A percentile compares a stretch with the other conserved stretches of the same genome.
phyloP scores from a whole-genome alignment of 768 basidiomycete species.

The Leccinum uliginosum region DNA sequence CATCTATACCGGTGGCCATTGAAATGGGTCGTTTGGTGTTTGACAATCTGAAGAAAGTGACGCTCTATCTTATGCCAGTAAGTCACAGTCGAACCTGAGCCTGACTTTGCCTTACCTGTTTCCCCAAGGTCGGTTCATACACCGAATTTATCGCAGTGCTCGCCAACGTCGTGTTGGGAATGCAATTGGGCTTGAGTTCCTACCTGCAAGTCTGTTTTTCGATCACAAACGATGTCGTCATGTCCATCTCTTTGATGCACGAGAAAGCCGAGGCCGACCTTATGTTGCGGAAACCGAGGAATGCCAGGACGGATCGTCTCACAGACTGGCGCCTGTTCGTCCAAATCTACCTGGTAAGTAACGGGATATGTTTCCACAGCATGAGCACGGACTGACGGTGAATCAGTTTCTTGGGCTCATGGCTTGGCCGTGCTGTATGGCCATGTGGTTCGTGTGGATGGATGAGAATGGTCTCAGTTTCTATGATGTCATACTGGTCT shows the following conservation, averaged over 20 bases:
- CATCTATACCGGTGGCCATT: constrained; percentile 54
- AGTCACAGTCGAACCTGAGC: constrained; percentile 1
- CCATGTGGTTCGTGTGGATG: constrained; percentile 40
- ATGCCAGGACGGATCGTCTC: constrained; percentile 45
- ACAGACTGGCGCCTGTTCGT: constrained; percentile 46
- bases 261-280: constrained; percentile 51
- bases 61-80: constrained; percentile 43
- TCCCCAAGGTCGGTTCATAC: constrained; percentile 46
- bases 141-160: constrained; percentile 57
- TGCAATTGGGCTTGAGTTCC: constrained; percentile 54
- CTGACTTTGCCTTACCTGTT: neutral
- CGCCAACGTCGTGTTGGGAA: constrained; percentile 52
- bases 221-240: constrained; percentile 48
- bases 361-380: neutral
- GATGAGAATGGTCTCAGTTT: constrained; percentile 34
- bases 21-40: constrained; percentile 57
- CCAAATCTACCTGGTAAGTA: constrained; percentile 43
- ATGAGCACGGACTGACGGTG: constrained; percentile 1
- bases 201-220: constrained; percentile 55
- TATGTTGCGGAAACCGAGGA: constrained; percentile 45
- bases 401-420: constrained; percentile 40
- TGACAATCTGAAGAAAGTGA: constrained; percentile 54
- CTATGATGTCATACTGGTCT: constrained; percentile 37
- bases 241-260: constrained; percentile 47
- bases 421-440: constrained; percentile 45